Conservation (phyloP, 805 yeast species). For the Kregervanrija delftensis region DNA sequence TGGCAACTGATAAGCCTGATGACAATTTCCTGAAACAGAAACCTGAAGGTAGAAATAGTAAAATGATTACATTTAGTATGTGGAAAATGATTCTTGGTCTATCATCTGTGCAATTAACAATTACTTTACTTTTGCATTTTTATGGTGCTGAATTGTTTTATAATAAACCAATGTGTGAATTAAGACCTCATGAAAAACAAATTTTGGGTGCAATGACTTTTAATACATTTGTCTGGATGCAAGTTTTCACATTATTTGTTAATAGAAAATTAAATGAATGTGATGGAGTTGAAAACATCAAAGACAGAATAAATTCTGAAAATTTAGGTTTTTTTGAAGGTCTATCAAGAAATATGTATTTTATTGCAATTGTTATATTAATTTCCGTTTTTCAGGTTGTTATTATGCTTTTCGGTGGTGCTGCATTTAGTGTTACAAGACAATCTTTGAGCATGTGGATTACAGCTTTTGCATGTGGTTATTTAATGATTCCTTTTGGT, state of each 20-base stretch:
- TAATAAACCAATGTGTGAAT: conserved; percentile 16
- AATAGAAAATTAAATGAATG: conserved; percentile 82
- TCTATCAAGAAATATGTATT: conserved; percentile 75
- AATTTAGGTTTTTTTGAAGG: conserved; percentile 82
- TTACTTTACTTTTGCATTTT: conserved; percentile 79
- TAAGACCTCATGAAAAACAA: conserved; percentile 38
- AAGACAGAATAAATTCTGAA: conserved; percentile 50
- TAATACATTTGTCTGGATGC: conserved; percentile 97
- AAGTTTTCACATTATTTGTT: conserved; percentile 86
- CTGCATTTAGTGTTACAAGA: conserved; percentile 77
- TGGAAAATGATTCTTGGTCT: conserved; percentile 98
- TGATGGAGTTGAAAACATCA: conserved; percentile 52
- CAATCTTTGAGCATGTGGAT: conserved; percentile 90
- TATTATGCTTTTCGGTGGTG: conserved; percentile 96
- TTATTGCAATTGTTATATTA: conserved; percentile 60
- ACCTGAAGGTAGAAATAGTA: conserved; percentile 77
- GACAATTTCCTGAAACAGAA: conserved; percentile 67
- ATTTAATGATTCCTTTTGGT: conserved; percentile 77
- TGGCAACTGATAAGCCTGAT: conserved; percentile 96
- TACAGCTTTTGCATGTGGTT: conserved; percentile 75
- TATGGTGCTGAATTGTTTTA: conserved; percentile 62
- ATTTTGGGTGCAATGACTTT: conserved; percentile 81
- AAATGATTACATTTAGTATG: conserved; percentile 84
- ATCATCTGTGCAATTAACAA: conserved; percentile 64
- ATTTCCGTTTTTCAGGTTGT: conserved; percentile 81